These are phyloP conservation scores for Hylodesmum podocarpum DNA, from an alignment of 306 rosid species.

Conservation along the genomic window DNA sequence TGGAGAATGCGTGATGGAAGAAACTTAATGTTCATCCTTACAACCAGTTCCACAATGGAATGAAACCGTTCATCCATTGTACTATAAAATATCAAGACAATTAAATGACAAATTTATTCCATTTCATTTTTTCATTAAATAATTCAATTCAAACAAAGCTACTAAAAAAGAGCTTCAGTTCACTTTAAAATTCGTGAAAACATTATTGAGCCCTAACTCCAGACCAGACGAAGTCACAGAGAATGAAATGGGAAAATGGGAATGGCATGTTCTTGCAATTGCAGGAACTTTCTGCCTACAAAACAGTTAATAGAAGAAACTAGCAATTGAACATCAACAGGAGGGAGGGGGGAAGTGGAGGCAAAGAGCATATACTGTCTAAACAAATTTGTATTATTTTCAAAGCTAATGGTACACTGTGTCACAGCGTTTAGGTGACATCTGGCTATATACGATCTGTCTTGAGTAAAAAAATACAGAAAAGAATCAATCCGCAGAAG, in stretches of 20 bases:
- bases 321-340: neutral
- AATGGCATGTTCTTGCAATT: neutral
- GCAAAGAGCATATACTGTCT: neutral
- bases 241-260: neutral
- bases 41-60: neutral
- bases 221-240: constrained; percentile 11
- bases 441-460: constrained; percentile 20
- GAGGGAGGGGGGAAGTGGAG: neutral
- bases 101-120: neutral
- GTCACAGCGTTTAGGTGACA: constrained; percentile 40
- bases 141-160: neutral
- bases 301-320: neutral
- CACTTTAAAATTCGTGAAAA: neutral
- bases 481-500: constrained; percentile 30
- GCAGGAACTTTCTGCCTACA: neutral
- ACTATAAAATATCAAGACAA: neutral
- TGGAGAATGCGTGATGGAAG: neutral
- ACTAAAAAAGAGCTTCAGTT: neutral
- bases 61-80: neutral
- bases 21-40: neutral
- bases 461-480: constrained; percentile 26
- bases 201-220: neutral
- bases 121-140: neutral
- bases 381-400: constrained; percentile 16
- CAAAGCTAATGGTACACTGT: constrained; percentile 28